Evolutionary conservation across 1,139 yeast species (phyloP).

Genomic region (Protomyces arabidopsidicola): DNA sequence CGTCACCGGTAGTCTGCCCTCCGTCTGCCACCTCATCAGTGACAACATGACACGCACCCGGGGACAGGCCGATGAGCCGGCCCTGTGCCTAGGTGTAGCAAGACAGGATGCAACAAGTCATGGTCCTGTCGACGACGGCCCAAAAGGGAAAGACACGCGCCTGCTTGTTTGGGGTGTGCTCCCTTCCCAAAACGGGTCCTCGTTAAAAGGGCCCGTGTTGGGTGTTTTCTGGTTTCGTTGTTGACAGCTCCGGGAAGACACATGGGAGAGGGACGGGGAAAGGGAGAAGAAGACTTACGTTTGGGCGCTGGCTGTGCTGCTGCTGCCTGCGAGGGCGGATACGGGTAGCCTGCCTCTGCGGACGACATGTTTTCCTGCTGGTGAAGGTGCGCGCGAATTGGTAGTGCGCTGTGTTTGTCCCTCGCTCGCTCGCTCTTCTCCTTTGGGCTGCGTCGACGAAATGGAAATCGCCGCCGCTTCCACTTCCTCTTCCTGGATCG

Average conservation of each 20-base stretch:
- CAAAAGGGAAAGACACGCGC: conserved; percentile 1
- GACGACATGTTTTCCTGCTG: too few species aligned
- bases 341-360: background rate
- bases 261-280: background rate
- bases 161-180: background rate
- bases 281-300: background rate
- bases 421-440: background rate
- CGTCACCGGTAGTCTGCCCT: too few species aligned
- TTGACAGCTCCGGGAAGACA: too few species aligned
- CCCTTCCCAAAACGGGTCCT: background rate
- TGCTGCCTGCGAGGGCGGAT: background rate
- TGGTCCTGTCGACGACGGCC: background rate
- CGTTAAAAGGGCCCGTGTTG: background rate
- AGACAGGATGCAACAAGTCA: too few species aligned
- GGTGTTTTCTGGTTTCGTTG: too few species aligned
- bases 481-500: background rate
- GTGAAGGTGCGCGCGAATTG: too few species aligned
- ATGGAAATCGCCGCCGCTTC: background rate
- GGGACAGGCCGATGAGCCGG: too few species aligned
- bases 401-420: background rate
- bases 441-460: background rate
- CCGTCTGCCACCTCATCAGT: too few species aligned
- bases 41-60: too few species aligned
- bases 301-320: background rate
- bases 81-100: too few species aligned